These are phyloP conservation scores for Yamadazyma pseudoaaseri DNA, from an alignment of 1,139 yeast species.

Conservation along the genomic window DNA sequence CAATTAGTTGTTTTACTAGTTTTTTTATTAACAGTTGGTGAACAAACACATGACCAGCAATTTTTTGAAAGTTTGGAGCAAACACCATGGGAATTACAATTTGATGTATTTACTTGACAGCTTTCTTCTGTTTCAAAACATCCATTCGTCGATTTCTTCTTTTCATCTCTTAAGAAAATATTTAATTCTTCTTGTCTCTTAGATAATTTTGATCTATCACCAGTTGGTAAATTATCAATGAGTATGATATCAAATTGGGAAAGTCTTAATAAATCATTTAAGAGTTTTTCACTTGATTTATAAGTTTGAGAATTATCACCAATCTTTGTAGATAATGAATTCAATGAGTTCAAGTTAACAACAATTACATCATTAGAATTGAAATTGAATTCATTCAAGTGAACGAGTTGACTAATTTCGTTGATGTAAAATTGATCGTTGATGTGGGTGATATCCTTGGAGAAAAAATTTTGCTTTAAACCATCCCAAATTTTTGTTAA, in stretches of 20 bases:
- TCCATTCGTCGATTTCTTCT: conserved; percentile 6
- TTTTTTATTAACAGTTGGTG: conserved; percentile 46
- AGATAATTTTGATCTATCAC: conserved; percentile 9
- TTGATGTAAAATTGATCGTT: conserved; percentile 46
- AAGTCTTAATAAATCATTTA: conserved; percentile 33
- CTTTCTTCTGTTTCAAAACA: conserved; percentile 48
- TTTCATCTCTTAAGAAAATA: conserved; percentile 17
- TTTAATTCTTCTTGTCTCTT: conserved; percentile 28
- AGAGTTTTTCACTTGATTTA: conserved; percentile 30
- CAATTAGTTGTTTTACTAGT: conserved; percentile 56
- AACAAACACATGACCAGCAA: conserved; percentile 62
- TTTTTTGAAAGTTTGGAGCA: conserved; percentile 42
- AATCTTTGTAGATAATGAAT: conserved; percentile 39
- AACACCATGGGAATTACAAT: conserved; percentile 64
- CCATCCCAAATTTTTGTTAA: conserved; percentile 36
- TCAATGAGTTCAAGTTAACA: conserved; percentile 40
- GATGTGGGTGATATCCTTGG: conserved; percentile 14
- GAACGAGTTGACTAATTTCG: conserved; percentile 48
- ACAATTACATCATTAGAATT: conserved; percentile 23
- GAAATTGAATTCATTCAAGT: conserved; percentile 21
- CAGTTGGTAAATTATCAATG: conserved; percentile 19
- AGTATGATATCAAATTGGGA: conserved; percentile 33
- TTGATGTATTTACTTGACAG: conserved; percentile 52
- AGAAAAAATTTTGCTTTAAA: conserved; percentile 10
- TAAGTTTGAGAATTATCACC: conserved; percentile 43